Percentiles rank a stretch among this genome's conserved stretches.
phyloP scores from a whole-genome alignment of 2,329 filamentous ascomycete species.

The Beauveria brongniartii region DNA sequence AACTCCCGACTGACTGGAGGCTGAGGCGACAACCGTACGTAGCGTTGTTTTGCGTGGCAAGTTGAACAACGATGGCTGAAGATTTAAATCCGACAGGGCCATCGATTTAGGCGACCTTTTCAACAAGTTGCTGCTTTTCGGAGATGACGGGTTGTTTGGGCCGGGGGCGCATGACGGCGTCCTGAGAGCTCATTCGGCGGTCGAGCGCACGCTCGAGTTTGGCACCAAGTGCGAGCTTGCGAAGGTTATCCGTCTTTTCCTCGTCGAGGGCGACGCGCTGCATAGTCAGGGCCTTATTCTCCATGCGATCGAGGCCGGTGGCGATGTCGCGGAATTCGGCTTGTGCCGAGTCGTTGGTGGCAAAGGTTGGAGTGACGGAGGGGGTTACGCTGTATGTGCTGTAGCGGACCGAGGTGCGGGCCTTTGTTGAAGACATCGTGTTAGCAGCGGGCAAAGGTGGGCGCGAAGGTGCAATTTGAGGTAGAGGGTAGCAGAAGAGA shows the following conservation, averaged over 20 bases:
- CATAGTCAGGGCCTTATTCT: constrained; percentile 75
- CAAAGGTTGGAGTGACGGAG: constrained; percentile 50
- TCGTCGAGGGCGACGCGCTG: constrained; percentile 64
- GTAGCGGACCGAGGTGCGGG: constrained; percentile 47
- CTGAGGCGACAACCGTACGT: neutral
- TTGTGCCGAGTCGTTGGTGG: constrained; percentile 45
- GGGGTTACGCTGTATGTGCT: constrained; percentile 54
- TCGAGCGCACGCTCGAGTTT: constrained; percentile 55
- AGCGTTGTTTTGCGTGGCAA: too few relatives aligned
- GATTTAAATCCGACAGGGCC: neutral
- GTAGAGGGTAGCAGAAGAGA: neutral
- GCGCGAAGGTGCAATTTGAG: neutral
- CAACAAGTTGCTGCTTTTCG: constrained; percentile 31
- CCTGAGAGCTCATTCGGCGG: constrained; percentile 79
- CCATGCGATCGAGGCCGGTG: constrained; percentile 74
- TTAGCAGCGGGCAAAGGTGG: constrained; percentile 7
- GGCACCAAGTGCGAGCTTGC: constrained; percentile 12
- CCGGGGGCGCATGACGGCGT: constrained; percentile 69
- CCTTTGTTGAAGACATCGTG: constrained; percentile 24
- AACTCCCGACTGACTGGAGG: neutral
- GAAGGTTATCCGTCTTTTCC: constrained; percentile 22
- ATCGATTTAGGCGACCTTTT: constrained; percentile 25
- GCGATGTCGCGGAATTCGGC: constrained; percentile 62
- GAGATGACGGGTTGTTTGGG: constrained; percentile 22
- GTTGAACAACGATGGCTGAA: neutral